Percentiles rank a stretch among this genome's conserved stretches.
Evolutionary conservation across 192 early-diverging fungal species (phyloP).

Genomic region (Linderina pennispora): DNA sequence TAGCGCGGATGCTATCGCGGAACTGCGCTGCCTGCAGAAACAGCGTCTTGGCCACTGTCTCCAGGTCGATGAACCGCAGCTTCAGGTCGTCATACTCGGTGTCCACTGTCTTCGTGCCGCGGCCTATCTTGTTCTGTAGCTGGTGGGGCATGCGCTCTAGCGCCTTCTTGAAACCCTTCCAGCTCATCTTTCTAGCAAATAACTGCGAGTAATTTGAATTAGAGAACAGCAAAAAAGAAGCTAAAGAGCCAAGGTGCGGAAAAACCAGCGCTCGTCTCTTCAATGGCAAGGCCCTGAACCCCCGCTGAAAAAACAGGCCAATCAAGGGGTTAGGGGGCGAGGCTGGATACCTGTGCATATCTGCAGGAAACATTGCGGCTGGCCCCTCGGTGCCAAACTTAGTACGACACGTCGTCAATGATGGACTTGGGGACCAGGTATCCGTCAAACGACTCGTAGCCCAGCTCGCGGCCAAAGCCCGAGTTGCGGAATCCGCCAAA

Average conservation of each 20-base stretch:
- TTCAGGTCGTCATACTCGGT: slow-evolving; percentile 62
- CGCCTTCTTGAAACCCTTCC: slow-evolving; percentile 74
- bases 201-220: background rate
- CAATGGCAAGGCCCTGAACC: too few relatives aligned
- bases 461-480: slow-evolving; percentile 55
- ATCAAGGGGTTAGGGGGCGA: too few relatives aligned
- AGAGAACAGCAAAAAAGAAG: background rate
- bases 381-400: too few relatives aligned
- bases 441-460: slow-evolving; percentile 49
- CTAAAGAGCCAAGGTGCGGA: background rate
- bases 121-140: slow-evolving; percentile 60
- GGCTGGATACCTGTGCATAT: too few relatives aligned
- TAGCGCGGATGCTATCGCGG: slow-evolving; percentile 50
- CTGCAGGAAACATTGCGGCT: too few relatives aligned
- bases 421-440: slow-evolving; percentile 38
- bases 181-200: slow-evolving; percentile 47
- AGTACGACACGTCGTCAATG: slow-evolving; percentile 36
- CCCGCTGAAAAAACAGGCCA: too few relatives aligned
- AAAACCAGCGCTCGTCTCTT: too few relatives aligned
- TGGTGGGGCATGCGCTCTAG: slow-evolving; percentile 73
- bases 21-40: slow-evolving; percentile 62
- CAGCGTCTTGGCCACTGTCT: slow-evolving; percentile 53
- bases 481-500: slow-evolving; percentile 58
- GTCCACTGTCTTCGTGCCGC: slow-evolving; percentile 51
- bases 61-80: slow-evolving; percentile 54